These are phyloP conservation scores for Sporothrix protearum DNA, from an alignment of 2,329 filamentous ascomycete genomes.

Conservation along the genomic window DNA sequence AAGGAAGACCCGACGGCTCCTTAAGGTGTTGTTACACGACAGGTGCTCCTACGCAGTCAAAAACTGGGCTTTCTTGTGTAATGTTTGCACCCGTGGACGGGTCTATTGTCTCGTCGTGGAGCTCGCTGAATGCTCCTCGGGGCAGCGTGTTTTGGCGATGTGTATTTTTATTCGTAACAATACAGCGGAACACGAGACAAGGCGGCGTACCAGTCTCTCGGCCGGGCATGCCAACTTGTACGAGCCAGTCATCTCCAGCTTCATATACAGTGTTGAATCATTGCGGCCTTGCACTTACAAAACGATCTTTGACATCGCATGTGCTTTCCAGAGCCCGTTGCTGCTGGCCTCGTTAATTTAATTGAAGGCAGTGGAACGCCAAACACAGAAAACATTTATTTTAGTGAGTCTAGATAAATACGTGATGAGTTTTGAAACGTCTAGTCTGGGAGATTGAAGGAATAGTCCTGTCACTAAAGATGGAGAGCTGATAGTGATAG, in stretches of 20 bases:
- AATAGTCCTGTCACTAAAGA: not conserved
- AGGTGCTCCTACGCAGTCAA: not conserved
- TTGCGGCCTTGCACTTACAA: no score
- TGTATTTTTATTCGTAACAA: not conserved
- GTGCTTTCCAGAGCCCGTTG: not conserved
- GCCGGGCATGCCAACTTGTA: not conserved
- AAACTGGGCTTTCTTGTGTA: not conserved
- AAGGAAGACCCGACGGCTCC: not conserved
- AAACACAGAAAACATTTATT: no score
- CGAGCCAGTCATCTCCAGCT: not conserved
- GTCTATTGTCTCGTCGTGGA: not conserved
- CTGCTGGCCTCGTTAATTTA: no score
- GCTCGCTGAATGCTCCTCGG: no score
- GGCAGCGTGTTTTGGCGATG: not conserved
- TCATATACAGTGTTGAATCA: no score
- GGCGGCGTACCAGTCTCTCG: not conserved
- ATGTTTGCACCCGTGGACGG: not conserved
- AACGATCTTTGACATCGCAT: no score
- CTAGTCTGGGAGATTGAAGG: not conserved
- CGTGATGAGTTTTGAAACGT: not conserved
- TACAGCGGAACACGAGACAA: not conserved
- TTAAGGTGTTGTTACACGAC: not conserved
- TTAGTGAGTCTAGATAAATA: no score
- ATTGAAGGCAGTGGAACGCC: no score
- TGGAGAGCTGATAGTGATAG: not conserved